Base-by-base conservation (phyloP, 225 moss, liverwort and hornwort genomes). In the Straminergon stramineum region DNA sequence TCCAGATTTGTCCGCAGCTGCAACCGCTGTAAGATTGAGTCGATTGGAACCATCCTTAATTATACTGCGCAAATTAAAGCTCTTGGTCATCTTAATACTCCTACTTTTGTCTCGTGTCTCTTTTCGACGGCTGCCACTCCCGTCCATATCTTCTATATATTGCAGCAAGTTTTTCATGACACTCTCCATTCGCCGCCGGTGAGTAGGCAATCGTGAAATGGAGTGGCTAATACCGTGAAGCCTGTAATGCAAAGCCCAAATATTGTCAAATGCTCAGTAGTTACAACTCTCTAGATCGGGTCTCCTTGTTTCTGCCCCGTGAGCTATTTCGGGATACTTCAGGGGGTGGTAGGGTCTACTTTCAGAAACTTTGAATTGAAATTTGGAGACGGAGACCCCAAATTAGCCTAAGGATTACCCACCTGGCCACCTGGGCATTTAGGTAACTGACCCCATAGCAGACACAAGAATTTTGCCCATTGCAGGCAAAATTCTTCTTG, bases 201-300 rank as follows among this genome's bases (percentile, higher is more conserved):
- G 93, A 35, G 98, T 98, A 69, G 98, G 98, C 39, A 98, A 70
- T 84, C 97, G 93, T 63, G 93, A 90, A 83, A 91, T 28, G 76
- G 96, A 91, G 71, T 92, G 91, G 32, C 95, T 78, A 48, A 98
- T 97, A 68, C 98, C 98, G 79, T 97, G 98, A 85, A 98, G 93
- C 92, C 98, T 98, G 94, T 64, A n/a, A 89, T 67, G 83, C 43
- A 75, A 89, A 78, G 52, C 34, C 16, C 61, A 35, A 31, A 48
- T 8, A 82, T 23, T 75, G 31, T 55, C 9, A 84, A 37, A 57
- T 69, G 45, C 56, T 80, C 83, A 77, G 30, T 55, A 52, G 31
- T 61, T 63, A 43, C 28, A 31, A 53, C 14, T 51, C 41, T 60
- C 75, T 27, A 60, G n/a, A 85, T 48, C 15, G n/a, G 19, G 15